Evolutionary conservation across 192 early-diverging fungal genomes (phyloP).

Genomic region (Diversispora eburnea): DNA sequence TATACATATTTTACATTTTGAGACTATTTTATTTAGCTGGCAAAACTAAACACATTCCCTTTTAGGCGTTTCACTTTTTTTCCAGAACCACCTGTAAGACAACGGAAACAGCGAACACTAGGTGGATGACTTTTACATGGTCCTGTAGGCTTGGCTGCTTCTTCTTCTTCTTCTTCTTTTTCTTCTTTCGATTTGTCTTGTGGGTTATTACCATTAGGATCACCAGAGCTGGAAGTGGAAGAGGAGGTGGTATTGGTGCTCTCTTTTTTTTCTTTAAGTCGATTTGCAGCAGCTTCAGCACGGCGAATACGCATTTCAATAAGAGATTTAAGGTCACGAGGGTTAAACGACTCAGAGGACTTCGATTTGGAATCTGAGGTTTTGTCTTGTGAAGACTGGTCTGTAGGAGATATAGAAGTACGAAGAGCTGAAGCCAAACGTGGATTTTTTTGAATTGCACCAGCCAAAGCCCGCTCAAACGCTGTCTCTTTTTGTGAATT

Average conservation of each 20-base stretch:
- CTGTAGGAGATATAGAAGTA: slow-evolving; percentile 16
- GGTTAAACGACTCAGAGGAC: background rate
- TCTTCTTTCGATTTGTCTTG: background rate
- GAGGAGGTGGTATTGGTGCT: background rate
- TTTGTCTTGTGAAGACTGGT: background rate
- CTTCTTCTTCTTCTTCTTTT: slow-evolving; percentile 17
- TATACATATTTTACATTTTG: too few relatives aligned
- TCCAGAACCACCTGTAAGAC: slow-evolving; percentile 15
- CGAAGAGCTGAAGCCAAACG: slow-evolving; percentile 25
- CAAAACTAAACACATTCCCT: slow-evolving; percentile 28
- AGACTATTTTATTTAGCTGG: slow-evolving; percentile 14
- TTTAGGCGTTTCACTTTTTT: slow-evolving; percentile 25
- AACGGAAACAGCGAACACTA: slow-evolving; percentile 29
- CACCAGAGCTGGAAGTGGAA: background rate
- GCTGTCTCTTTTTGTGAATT: slow-evolving; percentile 13
- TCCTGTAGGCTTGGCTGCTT: slow-evolving; percentile 14
- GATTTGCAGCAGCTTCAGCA: slow-evolving; percentile 20
- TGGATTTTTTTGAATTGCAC: slow-evolving; percentile 11
- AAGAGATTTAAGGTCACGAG: background rate
- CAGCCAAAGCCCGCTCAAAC: slow-evolving; percentile 26
- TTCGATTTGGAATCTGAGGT: slow-evolving; percentile 12
- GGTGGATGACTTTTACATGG: slow-evolving; percentile 31
- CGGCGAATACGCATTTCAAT: slow-evolving; percentile 16
- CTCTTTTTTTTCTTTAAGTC: slow-evolving; percentile 17
- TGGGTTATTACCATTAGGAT: background rate